Conservation (phyloP, 2,329 filamentous ascomycete genomes). For the Trichoderma semiorbis region DNA sequence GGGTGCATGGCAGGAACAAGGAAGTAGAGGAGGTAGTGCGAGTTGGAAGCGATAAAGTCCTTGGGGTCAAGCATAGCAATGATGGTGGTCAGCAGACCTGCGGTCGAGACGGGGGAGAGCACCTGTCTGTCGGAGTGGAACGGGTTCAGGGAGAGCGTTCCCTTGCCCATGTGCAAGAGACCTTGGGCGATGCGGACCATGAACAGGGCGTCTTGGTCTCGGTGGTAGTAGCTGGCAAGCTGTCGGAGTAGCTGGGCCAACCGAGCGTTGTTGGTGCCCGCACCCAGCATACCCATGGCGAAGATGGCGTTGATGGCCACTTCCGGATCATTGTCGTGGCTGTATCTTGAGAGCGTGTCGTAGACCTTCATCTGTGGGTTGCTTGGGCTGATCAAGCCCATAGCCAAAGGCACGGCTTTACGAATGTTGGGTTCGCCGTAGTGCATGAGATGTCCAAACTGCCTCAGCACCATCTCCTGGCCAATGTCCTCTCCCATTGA, state of each 20-base stretch:
- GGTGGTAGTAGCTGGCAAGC: slow-evolving; percentile 95
- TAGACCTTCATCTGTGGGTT: slow-evolving; percentile 99
- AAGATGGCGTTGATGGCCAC: slow-evolving; percentile 99
- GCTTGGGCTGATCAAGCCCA: slow-evolving; percentile 94
- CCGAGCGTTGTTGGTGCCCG: slow-evolving; percentile 96
- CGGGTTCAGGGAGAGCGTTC: slow-evolving; percentile 91
- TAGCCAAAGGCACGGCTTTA: slow-evolving; percentile 89
- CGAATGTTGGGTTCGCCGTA: slow-evolving; percentile 97
- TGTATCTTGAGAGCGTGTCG: slow-evolving; percentile 95
- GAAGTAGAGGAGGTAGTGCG: slow-evolving; percentile 96
- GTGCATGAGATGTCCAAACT: slow-evolving; percentile 98
- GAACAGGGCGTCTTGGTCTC: slow-evolving; percentile 92
- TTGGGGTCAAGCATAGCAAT: slow-evolving; percentile 95
- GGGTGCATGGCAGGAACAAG: slow-evolving; percentile 96
- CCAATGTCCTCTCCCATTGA: slow-evolving; percentile 98
- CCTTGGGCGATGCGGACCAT: slow-evolving; percentile 99
- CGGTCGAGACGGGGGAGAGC: slow-evolving; percentile 84
- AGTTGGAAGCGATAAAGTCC: slow-evolving; percentile 64
- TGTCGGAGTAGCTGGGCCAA: slow-evolving; percentile 91
- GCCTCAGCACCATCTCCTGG: slow-evolving; percentile 96
- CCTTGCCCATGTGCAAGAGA: slow-evolving; percentile 98
- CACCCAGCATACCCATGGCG: slow-evolving; percentile 94
- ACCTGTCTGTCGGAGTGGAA: slow-evolving; percentile 99
- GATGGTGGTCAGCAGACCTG: slow-evolving; percentile 83
- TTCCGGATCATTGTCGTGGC: slow-evolving; percentile 97